Base-by-base conservation (phyloP, 1,284 basidiomycete species). In the Ustilago vetiveriae region DNA sequence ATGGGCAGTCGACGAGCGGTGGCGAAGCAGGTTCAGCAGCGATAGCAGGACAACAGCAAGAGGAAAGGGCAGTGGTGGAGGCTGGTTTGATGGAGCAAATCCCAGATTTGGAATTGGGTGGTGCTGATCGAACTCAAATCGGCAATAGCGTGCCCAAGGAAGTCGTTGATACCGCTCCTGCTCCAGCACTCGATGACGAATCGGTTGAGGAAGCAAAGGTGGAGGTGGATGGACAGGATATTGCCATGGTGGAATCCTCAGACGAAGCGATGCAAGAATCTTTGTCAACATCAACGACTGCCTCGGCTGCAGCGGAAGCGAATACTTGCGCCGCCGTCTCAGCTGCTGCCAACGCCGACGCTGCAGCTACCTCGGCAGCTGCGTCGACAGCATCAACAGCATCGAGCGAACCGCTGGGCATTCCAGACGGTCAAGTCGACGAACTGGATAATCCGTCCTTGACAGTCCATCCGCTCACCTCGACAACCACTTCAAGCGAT, bases 381-480 rank as follows among this genome's bases (percentile, higher is more conserved):
- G 7, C 56, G 7, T 13, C 44, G 11, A 4, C 55, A 17, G 29
- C 27, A 7, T 29, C 44, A 5, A 24, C 21, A 5, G 33, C 41
- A 9, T 2, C 44, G 14, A 17, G 26, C 27, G 42, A 63, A 19
- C 56, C 62, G 24, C 45, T 60, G 13, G 62, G 62, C 9, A 26
- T 71, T 4, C 66, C 70, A 4, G 13, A 13, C 14, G 70, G 70
- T 3, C 24, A 38, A 17, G 67, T 73, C 3, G 71, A 73, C 56
- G 71, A 73, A 27, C 7, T 73, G 9, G 71, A 71, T 29, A 58
- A 70, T 26, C 51, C 60, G 2, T 9, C 8, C 4, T 32, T 45
- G 24, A 40, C 37, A 3, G n/a, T 64, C 17, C 30, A 55, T 22
- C 42, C 66, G 0, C 60, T 70, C 36, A 53, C 57, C 2, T 27